Evolutionary conservation across 257 asterid species (phyloP).

Genomic region (Scutellaria barbata): DNA sequence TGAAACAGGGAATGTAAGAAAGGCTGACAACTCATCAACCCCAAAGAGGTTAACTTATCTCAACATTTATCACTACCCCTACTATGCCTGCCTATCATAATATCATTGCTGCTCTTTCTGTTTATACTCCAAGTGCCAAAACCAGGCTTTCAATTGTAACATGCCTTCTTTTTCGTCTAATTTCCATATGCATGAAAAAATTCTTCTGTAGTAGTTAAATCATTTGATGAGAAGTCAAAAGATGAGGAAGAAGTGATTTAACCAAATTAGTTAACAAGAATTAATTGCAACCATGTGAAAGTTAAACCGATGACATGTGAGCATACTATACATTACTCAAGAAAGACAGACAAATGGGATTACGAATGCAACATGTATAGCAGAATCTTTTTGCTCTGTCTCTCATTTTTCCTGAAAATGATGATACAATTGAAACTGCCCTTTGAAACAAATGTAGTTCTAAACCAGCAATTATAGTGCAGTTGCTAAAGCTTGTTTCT

Average conservation of each 20-base stretch:
- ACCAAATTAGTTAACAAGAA: constrained; percentile 16
- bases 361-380: constrained; percentile 16
- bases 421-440: too few species aligned
- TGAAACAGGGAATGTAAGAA: constrained; percentile 3
- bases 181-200: constrained; percentile 31
- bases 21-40: constrained; percentile 44
- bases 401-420: not conserved
- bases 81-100: constrained; percentile 35
- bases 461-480: too few species aligned
- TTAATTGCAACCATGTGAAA: not conserved
- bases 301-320: too few species aligned
- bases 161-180: not conserved
- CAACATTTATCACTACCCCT: not conserved
- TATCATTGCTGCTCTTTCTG: constrained; percentile 21
- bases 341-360: not conserved
- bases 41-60: not conserved
- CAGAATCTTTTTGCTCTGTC: not conserved
- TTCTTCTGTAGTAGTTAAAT: not conserved
- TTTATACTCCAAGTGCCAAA: constrained; percentile 13
- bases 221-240: constrained; percentile 14
- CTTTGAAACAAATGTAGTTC: too few species aligned
- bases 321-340: too few species aligned
- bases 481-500: too few species aligned
- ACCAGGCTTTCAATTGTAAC: not conserved
- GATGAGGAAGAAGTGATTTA: constrained; percentile 9